These are phyloP conservation scores for Erigeron philadelphicus DNA, from an alignment of 140 eudicot species.

Conservation along the genomic window DNA sequence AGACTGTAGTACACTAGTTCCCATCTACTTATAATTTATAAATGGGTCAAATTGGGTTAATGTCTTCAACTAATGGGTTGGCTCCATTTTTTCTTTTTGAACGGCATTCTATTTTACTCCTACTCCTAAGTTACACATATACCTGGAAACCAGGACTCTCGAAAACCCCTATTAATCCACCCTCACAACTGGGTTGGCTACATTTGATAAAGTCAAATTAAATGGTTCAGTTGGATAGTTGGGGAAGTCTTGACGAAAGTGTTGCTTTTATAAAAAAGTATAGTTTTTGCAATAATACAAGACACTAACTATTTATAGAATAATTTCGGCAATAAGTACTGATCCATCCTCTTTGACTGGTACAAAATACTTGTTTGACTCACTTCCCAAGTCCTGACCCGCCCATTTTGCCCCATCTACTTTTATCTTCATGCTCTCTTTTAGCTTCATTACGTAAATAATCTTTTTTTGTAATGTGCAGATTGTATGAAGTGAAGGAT, in stretches of 20 bases:
- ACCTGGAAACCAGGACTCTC: too few species aligned
- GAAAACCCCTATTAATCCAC: too few species aligned
- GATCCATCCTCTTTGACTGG: too few species aligned
- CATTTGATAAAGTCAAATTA: not conserved
- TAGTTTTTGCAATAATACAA: not conserved
- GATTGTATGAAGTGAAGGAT: constrained; percentile 91
- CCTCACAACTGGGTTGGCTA: not conserved
- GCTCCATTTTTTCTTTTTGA: too few species aligned
- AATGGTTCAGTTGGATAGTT: not conserved
- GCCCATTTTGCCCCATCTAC: not conserved
- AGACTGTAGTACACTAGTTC: not conserved
- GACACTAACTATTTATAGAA: too few species aligned
- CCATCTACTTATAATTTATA: not conserved
- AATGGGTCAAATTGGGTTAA: not conserved
- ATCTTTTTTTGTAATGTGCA: constrained; percentile 28
- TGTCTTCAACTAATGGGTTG: not conserved
- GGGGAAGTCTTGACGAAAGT: not conserved
- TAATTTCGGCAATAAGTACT: too few species aligned
- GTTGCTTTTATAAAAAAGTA: not conserved
- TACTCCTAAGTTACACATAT: too few species aligned
- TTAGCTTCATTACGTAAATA: not conserved
- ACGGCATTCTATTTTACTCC: too few species aligned
- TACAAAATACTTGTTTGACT: too few species aligned
- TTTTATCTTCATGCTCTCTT: not conserved
- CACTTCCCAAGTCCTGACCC: too few species aligned